phyloP scores from a whole-genome alignment of 1,284 basidiomycete genomes.

The Cryptococcus deneoformans region DNA sequence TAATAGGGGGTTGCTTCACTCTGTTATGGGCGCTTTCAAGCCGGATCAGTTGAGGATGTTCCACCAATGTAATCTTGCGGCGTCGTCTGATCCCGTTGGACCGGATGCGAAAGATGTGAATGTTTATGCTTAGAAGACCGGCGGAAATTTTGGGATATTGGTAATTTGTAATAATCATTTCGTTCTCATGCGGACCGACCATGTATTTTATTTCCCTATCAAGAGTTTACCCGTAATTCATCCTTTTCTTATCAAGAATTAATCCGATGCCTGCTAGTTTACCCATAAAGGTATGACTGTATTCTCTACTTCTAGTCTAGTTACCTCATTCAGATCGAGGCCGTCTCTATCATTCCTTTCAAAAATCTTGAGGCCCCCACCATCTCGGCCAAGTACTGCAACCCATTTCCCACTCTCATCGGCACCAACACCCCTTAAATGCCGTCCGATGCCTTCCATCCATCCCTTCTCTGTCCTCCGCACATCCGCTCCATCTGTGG shows the following conservation, averaged over 20 bases:
- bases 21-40: conserved; percentile 70
- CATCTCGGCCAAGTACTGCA: conserved; percentile 16
- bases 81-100: conserved; percentile 64
- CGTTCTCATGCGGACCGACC: too few species aligned
- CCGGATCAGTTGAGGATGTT: conserved; percentile 68
- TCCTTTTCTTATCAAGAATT: too few species aligned
- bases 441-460: conserved; percentile 13
- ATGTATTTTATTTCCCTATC: too few species aligned
- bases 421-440: conserved; percentile 17
- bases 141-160: too few species aligned
- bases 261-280: too few species aligned
- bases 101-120: conserved; percentile 62
- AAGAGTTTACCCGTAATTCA: too few species aligned
- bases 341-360: conserved; percentile 16
- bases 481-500: conserved; percentile 12
- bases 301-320: conserved; percentile 10
- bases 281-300: conserved; percentile 22
- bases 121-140: conserved; percentile 55
- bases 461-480: conserved; percentile 10
- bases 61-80: conserved; percentile 80
- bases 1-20: conserved; percentile 72
- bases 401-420: conserved; percentile 14
- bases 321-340: conserved; percentile 15
- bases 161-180: too few species aligned
- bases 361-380: conserved; percentile 17